Evolutionary conservation across 169 alveolate species (phyloP).

Genomic region (Plasmodium vinckei): DNA sequence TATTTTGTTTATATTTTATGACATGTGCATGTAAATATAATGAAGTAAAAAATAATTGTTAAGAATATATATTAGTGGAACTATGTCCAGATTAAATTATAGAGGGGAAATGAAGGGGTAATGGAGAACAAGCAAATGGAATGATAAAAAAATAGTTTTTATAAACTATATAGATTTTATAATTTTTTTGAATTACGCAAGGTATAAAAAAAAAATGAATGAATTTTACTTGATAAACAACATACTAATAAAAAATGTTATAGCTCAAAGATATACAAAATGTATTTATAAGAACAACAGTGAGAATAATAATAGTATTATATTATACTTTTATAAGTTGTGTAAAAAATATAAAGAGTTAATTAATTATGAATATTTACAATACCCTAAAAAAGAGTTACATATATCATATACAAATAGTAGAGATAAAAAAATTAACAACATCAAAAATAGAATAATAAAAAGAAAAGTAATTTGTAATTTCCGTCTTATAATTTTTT

Average conservation of each 20-base stretch:
- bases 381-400: background rate
- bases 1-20: too few relatives aligned
- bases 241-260: slow-evolving; percentile 15
- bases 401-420: slow-evolving; percentile 37
- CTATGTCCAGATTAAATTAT: too few relatives aligned
- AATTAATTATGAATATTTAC: background rate
- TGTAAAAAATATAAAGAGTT: slow-evolving; percentile 25
- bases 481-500: slow-evolving; percentile 6
- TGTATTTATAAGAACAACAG: slow-evolving; percentile 23
- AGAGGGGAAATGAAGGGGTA: too few relatives aligned
- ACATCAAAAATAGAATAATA: slow-evolving; percentile 31
- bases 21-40: too few relatives aligned
- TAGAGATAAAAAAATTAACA: slow-evolving; percentile 11
- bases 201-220: slow-evolving; percentile 1
- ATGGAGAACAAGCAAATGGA: too few relatives aligned
- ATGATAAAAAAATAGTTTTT: too few relatives aligned
- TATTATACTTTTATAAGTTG: slow-evolving; percentile 5
- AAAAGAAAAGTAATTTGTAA: slow-evolving; percentile 10
- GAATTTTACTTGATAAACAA: slow-evolving; percentile 34
- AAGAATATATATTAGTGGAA: too few relatives aligned
- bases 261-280: slow-evolving; percentile 13
- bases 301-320: background rate
- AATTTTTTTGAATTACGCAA: too few relatives aligned
- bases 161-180: too few relatives aligned
- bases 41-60: too few relatives aligned